Conservation (phyloP, 1,284 basidiomycete genomes). For the Bondarzewia mesenterica region DNA sequence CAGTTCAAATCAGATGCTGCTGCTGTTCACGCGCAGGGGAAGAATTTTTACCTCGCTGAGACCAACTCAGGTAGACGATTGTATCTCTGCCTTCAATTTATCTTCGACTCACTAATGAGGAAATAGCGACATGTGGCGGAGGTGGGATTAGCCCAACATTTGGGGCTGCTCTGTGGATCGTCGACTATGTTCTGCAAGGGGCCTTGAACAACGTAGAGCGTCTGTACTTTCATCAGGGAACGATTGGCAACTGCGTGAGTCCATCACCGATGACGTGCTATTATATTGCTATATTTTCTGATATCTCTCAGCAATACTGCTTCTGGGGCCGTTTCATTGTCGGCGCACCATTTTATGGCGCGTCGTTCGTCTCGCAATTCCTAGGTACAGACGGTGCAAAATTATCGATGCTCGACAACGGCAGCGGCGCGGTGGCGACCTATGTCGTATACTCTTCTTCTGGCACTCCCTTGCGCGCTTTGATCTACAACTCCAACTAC, state of each 20-base stretch:
- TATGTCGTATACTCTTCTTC: conserved; percentile 27
- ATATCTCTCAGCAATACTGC: conserved; percentile 35
- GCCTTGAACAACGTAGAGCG: conserved; percentile 31
- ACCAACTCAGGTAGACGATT: conserved; percentile 32
- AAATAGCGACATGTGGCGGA: conserved; percentile 35
- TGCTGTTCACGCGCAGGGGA: conserved; percentile 26
- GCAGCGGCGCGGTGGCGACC: conserved; percentile 23
- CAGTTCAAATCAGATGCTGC: conserved; percentile 29
- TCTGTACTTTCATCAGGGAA: conserved; percentile 39
- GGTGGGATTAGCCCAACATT: conserved; percentile 36
- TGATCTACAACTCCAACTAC: conserved; percentile 28
- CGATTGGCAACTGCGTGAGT: conserved; percentile 31
- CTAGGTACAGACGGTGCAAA: conserved; percentile 25
- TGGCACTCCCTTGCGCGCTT: conserved; percentile 22
- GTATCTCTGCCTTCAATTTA: neutral
- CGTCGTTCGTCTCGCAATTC: conserved; percentile 31
- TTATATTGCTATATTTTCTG: too few species aligned
- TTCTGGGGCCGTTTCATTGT: conserved; percentile 30
- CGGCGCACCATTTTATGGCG: conserved; percentile 34
- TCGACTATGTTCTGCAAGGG: conserved; percentile 37
- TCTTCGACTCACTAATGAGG: neutral
- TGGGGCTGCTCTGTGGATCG: conserved; percentile 36
- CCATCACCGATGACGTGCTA: neutral
- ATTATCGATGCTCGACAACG: conserved; percentile 30
- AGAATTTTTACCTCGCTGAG: conserved; percentile 34